Percentiles rank a stretch among this genome's conserved stretches.
phyloP scores from a whole-genome alignment of 139 green algal species.

The Marvania coccoides region DNA sequence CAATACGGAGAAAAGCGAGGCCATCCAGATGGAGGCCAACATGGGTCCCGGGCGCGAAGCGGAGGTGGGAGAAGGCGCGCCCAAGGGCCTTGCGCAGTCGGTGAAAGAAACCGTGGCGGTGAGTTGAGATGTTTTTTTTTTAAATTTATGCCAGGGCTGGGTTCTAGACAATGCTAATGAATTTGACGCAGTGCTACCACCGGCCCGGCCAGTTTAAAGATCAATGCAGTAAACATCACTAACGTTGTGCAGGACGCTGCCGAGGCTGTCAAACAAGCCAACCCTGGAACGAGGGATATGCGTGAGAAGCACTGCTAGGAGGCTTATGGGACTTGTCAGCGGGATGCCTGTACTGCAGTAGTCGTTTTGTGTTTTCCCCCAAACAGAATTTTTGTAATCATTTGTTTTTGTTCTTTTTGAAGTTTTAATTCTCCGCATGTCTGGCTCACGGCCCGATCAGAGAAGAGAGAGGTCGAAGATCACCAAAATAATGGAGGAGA shows the following conservation, averaged over 20 bases:
- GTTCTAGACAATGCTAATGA: neutral
- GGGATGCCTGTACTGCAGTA: neutral
- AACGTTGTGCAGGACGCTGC: neutral
- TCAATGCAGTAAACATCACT: neutral
- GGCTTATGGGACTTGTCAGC: neutral
- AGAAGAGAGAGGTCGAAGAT: no score
- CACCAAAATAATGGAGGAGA: no score
- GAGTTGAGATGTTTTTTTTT: no score
- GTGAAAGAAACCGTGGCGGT: neutral
- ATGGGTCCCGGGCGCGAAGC: constrained; percentile 11
- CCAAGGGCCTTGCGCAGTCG: neutral
- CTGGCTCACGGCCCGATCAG: no score
- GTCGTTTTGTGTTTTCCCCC: neutral
- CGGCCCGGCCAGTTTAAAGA: neutral
- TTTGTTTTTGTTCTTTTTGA: neutral
- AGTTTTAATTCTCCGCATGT: neutral
- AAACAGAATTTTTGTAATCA: neutral
- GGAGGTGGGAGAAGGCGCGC: neutral
- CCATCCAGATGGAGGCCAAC: constrained; percentile 6
- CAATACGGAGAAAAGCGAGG: neutral
- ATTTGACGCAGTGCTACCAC: no score
- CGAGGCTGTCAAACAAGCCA: neutral
- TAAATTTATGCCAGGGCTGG: no score
- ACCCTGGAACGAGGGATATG: constrained; percentile 7
- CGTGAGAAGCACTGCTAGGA: constrained; percentile 12